Conservation (phyloP, 768 basidiomycete species). For the Pisolithus sp. region DNA sequence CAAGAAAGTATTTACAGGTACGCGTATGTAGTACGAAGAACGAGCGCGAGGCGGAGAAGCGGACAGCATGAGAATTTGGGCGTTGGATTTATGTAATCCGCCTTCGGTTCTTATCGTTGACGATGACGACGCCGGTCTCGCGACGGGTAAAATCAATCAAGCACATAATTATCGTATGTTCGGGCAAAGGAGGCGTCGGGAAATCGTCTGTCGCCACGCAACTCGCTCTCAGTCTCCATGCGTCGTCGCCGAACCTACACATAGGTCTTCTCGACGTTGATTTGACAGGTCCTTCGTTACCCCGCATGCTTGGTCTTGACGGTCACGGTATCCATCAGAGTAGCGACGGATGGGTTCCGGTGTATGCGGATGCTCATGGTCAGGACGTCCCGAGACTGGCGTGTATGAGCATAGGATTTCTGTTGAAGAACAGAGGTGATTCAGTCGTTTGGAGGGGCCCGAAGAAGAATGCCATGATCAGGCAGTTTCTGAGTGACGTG, state of each 20-base stretch:
- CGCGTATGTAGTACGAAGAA: too few relatives aligned
- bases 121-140: slow-evolving; percentile 50
- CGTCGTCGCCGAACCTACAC: slow-evolving; percentile 55
- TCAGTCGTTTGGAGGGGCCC: slow-evolving; percentile 98
- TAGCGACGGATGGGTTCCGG: slow-evolving; percentile 95
- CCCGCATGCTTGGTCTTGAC: slow-evolving; percentile 90
- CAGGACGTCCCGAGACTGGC: slow-evolving; percentile 64
- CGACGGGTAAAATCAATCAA: slow-evolving; percentile 69
- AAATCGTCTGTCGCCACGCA: slow-evolving; percentile 96
- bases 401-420: slow-evolving; percentile 96
- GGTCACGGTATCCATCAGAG: slow-evolving; percentile 87
- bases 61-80: not conserved
- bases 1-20: too few relatives aligned
- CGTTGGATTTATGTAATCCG: not conserved
- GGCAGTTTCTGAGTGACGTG: slow-evolving; percentile 93
- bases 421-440: slow-evolving; percentile 84
- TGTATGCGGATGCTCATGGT: slow-evolving; percentile 67
- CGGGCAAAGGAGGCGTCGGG: slow-evolving; percentile 97
- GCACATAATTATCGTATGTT: slow-evolving; percentile 86
- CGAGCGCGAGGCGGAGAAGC: too few relatives aligned
- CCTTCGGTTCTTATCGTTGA: not conserved
- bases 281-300: slow-evolving; percentile 91
- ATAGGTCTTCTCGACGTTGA: slow-evolving; percentile 93
- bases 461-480: slow-evolving; percentile 97
- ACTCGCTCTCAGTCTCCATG: slow-evolving; percentile 81